Evolutionary conservation across 805 yeast species (phyloP).

Genomic region (Nakazawaea ambrosiae): DNA sequence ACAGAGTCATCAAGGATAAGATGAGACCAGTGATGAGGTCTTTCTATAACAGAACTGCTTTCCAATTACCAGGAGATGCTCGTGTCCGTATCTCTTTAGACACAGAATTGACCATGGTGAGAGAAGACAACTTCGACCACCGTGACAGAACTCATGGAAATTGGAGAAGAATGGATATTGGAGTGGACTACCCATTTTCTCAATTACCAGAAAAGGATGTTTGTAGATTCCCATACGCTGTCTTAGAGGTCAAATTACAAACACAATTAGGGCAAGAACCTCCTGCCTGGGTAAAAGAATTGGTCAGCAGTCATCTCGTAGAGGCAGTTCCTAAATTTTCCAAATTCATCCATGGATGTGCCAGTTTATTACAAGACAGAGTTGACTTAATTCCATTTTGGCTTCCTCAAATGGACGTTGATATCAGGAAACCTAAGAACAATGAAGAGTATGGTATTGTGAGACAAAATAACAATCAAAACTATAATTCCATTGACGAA

Average conservation of each 20-base stretch:
- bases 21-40: conserved; percentile 93
- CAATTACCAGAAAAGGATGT: conserved; percentile 81
- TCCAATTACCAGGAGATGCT: conserved; percentile 99
- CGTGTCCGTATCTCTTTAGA: conserved; percentile 97
- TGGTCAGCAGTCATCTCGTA: conserved; percentile 86
- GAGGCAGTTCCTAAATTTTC: conserved; percentile 98
- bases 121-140: conserved; percentile 90
- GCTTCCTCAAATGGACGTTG: conserved; percentile 96
- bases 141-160: conserved; percentile 80
- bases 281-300: conserved; percentile 93
- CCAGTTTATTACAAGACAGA: conserved; percentile 79
- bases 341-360: conserved; percentile 94
- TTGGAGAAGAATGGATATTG: conserved; percentile 99
- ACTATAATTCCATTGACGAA: conserved; percentile 44
- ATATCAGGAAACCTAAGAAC: conserved; percentile 80
- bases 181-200: conserved; percentile 91
- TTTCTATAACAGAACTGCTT: conserved; percentile 96
- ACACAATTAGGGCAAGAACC: conserved; percentile 99
- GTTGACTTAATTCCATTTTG: conserved; percentile 89
- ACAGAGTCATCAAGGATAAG: conserved; percentile 66
- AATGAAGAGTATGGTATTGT: conserved; percentile 58
- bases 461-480: conserved; percentile 25
- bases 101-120: conserved; percentile 93
- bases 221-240: conserved; percentile 95
- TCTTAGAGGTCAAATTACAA: conserved; percentile 92